Conservation (phyloP, 2,329 filamentous ascomycete genomes). For the Fusarium buharicum region DNA sequence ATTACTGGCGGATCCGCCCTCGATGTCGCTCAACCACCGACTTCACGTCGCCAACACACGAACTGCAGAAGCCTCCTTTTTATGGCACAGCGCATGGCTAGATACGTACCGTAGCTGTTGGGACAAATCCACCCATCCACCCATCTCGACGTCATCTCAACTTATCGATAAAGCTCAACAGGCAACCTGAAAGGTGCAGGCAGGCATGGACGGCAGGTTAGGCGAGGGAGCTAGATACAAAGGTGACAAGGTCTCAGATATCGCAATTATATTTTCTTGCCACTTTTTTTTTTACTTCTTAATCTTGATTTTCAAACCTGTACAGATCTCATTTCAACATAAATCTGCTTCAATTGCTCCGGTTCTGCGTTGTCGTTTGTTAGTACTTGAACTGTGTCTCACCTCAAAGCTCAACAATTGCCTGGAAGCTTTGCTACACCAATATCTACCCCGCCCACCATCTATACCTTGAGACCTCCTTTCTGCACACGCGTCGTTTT, state of each 20-base stretch:
- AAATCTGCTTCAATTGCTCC: conserved; percentile 14
- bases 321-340: conserved; percentile 28
- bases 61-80: conserved; percentile 16
- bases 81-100: conserved; percentile 19
- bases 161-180: conserved; percentile 47
- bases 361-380: conserved; percentile 18
- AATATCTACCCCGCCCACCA: conserved; percentile 40
- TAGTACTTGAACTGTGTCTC: conserved; percentile 37
- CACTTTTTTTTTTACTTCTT: conserved; percentile 10
- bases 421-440: conserved; percentile 37
- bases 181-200: conserved; percentile 28
- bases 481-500: conserved; percentile 30
- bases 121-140: conserved; percentile 25
- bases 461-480: conserved; percentile 39
- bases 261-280: conserved; percentile 31
- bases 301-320: conserved; percentile 23
- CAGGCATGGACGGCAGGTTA: conserved; percentile 7
- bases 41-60: conserved; percentile 12
- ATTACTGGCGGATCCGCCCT: conserved; percentile 24
- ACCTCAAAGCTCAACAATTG: conserved; percentile 38
- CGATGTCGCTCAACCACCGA: conserved; percentile 25
- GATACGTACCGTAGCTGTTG: conserved; percentile 42
- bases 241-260: conserved; percentile 41
- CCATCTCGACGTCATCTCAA: conserved; percentile 43
- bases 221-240: conserved; percentile 26